These are phyloP conservation scores for Xerocomus spinulosus DNA, from an alignment of 768 basidiomycete species.

Conservation along the genomic window DNA sequence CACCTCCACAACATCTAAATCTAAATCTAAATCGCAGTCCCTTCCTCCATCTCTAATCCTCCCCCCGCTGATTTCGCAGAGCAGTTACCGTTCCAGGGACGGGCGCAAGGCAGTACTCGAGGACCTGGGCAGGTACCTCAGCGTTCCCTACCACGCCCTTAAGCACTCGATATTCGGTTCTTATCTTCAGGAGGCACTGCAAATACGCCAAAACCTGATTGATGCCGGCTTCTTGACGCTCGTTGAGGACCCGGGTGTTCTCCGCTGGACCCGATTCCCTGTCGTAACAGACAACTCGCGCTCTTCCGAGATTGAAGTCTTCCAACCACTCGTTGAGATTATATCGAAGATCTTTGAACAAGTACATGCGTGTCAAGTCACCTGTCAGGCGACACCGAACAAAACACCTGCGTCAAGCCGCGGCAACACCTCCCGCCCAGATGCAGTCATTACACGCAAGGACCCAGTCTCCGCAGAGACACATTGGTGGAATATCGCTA, in stretches of 20 bases:
- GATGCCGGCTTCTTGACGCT: not conserved
- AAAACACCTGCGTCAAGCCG: not conserved
- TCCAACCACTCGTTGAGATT: not conserved
- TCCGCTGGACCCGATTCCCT: not conserved
- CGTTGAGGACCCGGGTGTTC: too few relatives aligned
- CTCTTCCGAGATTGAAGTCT: not conserved
- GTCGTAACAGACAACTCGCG: too few relatives aligned
- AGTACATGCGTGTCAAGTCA: not conserved
- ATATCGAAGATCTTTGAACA: not conserved
- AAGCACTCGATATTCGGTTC: not conserved
- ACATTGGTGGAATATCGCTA: conserved; percentile 10
- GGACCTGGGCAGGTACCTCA: not conserved
- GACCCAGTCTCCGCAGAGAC: too few relatives aligned
- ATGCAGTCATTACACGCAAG: not conserved
- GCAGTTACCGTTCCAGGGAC: not conserved
- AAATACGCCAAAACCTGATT: not conserved
- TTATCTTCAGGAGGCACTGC: not conserved
- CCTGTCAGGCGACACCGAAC: not conserved
- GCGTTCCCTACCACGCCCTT: not conserved
- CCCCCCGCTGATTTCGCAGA: not conserved
- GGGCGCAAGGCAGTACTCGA: not conserved
- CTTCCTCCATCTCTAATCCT: not conserved
- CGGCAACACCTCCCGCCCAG: conserved; percentile 4
- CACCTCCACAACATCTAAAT: too few relatives aligned
- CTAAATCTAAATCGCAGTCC: not conserved